Evolutionary conservation across 2,329 filamentous ascomycete genomes (phyloP), one percentile per base, ranked within the genome.

Genomic region (Ascochyta viciae-villosae): DNA sequence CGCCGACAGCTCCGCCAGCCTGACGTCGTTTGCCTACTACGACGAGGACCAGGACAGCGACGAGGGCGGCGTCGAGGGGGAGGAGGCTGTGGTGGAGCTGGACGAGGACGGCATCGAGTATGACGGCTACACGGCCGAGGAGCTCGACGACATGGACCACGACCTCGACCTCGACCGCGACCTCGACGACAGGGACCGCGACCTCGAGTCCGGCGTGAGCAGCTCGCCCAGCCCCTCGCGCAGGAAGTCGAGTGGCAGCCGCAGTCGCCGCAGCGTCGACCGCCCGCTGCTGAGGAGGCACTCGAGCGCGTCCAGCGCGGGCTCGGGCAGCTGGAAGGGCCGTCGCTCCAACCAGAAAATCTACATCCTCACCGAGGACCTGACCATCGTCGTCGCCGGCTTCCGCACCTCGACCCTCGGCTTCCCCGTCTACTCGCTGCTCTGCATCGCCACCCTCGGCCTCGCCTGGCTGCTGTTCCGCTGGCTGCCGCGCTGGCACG

Each of bases 311-410:
- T 84, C 84, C 48, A 95, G 91, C 12, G 84, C 87, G 60, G 83
- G 81, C 27, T 91, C 89, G 27, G 78, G 80, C 60, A 85, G 83
- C 45, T 68, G 67, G 67, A 80, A 80, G 37, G 85, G 84, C 10
- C 85, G 86, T 38, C 86, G 90, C 54, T 81, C 85, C 26, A 96
- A 85, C 67, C 95, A 99, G 75, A 98, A 97, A 78, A 84, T 97
- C 23, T 95, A 97, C 76, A 92, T 99, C 77, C 82, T 87, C 55
- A 96, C 91, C 38, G 95, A 99, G 75, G 95, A 99, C 74, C 81
- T 99, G 61, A 97, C 92, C 1, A 92, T 97, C 66, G 94, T 93
- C 26, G 87, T 98, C 70, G 92, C 94, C 23, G 95, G 95, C 0
- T 99, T 98, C 76, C 87, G 84, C 45, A 97, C 92, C 3, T 94